A percentile compares a stretch with the other conserved stretches of the same genome.
Evolutionary conservation across 2,329 filamentous ascomycete species (phyloP).

Genomic region (Talaromyces sp.): DNA sequence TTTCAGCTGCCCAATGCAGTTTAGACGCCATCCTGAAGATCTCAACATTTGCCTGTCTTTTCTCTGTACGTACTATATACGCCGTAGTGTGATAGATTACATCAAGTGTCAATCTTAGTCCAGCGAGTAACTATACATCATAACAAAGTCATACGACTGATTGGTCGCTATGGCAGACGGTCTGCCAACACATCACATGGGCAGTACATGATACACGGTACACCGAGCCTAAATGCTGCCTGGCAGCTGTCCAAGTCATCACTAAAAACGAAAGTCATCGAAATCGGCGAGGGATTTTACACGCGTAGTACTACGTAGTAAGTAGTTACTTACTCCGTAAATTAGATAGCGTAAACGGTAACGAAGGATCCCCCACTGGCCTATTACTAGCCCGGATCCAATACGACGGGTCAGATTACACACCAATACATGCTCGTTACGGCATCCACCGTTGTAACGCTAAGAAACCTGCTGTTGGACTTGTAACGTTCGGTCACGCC

Average conservation of each 20-base stretch:
- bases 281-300: not conserved
- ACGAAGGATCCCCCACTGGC: constrained; percentile 6
- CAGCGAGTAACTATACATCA: not conserved
- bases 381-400: not conserved
- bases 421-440: not conserved
- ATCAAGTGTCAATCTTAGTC: not conserved
- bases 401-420: constrained; percentile 7
- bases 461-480: not conserved
- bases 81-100: not conserved
- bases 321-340: not conserved
- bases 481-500: constrained; percentile 1
- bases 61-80: not conserved
- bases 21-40: constrained; percentile 5
- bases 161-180: not conserved
- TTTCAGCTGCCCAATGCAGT: not conserved
- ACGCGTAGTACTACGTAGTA: too few relatives aligned
- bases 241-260: not conserved
- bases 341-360: not conserved
- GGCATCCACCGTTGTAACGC: not conserved
- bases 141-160: not conserved
- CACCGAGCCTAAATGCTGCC: not conserved
- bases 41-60: not conserved
- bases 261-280: not conserved
- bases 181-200: not conserved
- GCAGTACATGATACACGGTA: not conserved